phyloP scores from a whole-genome alignment of 306 rosid genomes.

The Dryas drummondii region DNA sequence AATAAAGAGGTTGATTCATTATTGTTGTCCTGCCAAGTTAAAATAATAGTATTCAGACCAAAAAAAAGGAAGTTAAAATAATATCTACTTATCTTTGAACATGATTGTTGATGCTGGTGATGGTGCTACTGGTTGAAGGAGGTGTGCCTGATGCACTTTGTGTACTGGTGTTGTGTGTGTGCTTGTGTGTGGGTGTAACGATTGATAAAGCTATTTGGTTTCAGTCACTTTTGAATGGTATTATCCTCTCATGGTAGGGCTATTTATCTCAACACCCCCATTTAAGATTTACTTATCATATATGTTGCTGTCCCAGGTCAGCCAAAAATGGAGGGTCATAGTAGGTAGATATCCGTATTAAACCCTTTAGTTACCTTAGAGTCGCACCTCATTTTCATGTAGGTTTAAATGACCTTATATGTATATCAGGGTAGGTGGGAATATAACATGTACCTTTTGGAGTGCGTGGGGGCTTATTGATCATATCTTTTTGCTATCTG shows the following conservation, averaged over 20 bases:
- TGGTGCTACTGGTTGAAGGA: neutral
- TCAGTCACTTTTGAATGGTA: neutral
- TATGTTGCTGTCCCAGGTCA: neutral
- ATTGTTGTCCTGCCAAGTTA: neutral
- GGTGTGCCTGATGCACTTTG: neutral
- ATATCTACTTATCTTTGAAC: neutral
- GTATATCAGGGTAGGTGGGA: neutral
- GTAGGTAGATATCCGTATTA: neutral
- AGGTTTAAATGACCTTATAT: too few relatives aligned
- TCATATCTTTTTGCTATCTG: neutral
- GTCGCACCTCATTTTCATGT: neutral
- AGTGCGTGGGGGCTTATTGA: neutral
- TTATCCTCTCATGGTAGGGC: neutral
- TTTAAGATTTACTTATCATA: neutral
- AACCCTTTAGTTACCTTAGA: conserved; percentile 9
- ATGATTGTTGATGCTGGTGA: neutral
- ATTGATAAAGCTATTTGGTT: neutral
- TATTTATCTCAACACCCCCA: neutral
- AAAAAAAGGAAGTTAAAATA: too few relatives aligned
- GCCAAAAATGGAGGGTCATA: neutral
- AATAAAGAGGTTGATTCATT: neutral
- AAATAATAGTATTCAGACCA: neutral
- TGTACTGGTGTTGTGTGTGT: neutral
- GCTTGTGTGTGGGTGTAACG: neutral
- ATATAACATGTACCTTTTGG: too few relatives aligned